phyloP scores from a whole-genome alignment of 768 basidiomycete species.

The Sarcodon sp. region DNA sequence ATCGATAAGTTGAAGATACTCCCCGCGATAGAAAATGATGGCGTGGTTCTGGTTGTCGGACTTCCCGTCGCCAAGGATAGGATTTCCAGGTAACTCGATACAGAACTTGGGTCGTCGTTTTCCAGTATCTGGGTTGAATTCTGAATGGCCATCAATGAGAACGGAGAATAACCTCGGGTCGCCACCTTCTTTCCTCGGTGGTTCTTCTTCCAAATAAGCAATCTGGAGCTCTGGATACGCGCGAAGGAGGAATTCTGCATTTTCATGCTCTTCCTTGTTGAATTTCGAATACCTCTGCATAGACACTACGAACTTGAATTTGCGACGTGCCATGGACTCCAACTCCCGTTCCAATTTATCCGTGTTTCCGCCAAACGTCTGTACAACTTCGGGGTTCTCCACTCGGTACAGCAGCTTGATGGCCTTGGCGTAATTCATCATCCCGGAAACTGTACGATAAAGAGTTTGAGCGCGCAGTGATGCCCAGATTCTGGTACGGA shows the following conservation, averaged over 20 bases:
- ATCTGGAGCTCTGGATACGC: constrained; percentile 99
- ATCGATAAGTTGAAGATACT: constrained; percentile 98
- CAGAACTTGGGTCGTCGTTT: constrained; percentile 93
- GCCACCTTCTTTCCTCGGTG: constrained; percentile 86
- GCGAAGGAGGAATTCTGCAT: constrained; percentile 93
- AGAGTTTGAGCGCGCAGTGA: constrained; percentile 97
- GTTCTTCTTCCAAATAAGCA: constrained; percentile 96
- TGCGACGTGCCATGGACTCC: constrained; percentile 93
- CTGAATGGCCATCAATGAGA: constrained; percentile 95
- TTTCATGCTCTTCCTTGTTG: constrained; percentile 98
- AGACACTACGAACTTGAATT: constrained; percentile 98
- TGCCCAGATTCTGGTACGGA: constrained; percentile 98
- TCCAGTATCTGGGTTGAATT: constrained; percentile 83
- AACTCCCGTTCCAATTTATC: constrained; percentile 93
- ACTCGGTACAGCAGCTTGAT: constrained; percentile 99
- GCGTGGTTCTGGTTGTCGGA: constrained; percentile 99
- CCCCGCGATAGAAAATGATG: constrained; percentile 98
- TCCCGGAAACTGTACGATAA: constrained; percentile 96
- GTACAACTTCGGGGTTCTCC: constrained; percentile 98
- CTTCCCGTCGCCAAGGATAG: constrained; percentile 97
- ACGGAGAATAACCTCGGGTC: constrained; percentile 93
- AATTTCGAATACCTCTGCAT: constrained; percentile 99
- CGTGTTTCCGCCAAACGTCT: constrained; percentile 94
- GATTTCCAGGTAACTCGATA: constrained; percentile 96
- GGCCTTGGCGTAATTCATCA: constrained; percentile 99